Evolutionary conservation across 2,329 filamentous ascomycete species (phyloP).

Genomic region (Aureobasidium sp.): DNA sequence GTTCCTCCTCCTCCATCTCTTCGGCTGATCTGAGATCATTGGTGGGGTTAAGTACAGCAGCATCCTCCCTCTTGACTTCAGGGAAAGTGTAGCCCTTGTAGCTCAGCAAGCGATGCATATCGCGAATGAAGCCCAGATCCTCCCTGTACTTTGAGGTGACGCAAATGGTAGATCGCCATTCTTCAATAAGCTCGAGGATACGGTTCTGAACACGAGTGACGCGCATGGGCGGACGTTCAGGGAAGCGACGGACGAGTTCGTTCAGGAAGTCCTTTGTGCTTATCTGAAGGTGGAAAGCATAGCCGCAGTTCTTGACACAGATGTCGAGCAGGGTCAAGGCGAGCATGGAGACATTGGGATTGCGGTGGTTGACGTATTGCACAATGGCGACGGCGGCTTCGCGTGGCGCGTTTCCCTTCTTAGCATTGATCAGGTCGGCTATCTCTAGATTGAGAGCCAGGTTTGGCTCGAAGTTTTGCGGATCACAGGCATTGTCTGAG

Average conservation of each 20-base stretch:
- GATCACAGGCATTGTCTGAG: conserved; percentile 84
- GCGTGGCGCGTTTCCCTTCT: conserved; percentile 91
- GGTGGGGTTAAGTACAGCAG: conserved; percentile 90
- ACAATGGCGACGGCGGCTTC: conserved; percentile 93
- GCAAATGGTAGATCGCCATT: conserved; percentile 98
- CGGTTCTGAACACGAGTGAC: conserved; percentile 80
- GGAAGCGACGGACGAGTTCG: conserved; percentile 91
- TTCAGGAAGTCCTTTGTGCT: conserved; percentile 98
- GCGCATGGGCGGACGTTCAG: conserved; percentile 82
- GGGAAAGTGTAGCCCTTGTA: conserved; percentile 98
- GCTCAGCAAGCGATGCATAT: conserved; percentile 92
- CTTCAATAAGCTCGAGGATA: conserved; percentile 93
- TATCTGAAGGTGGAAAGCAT: conserved; percentile 97
- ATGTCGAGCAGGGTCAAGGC: conserved; percentile 90
- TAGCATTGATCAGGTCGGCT: conserved; percentile 89
- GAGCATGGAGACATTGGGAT: conserved; percentile 86
- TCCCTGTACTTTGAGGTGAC: conserved; percentile 97
- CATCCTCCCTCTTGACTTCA: conserved; percentile 85
- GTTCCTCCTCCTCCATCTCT: conserved; percentile 97
- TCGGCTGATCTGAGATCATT: conserved; percentile 95
- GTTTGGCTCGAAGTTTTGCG: conserved; percentile 96
- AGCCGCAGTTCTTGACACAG: conserved; percentile 99
- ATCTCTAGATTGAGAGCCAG: conserved; percentile 95
- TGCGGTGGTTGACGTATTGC: conserved; percentile 91
- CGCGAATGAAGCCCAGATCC: conserved; percentile 88